Conservation (phyloP, 345 rosid genomes). For the Psidium friedrichsthalianum region DNA sequence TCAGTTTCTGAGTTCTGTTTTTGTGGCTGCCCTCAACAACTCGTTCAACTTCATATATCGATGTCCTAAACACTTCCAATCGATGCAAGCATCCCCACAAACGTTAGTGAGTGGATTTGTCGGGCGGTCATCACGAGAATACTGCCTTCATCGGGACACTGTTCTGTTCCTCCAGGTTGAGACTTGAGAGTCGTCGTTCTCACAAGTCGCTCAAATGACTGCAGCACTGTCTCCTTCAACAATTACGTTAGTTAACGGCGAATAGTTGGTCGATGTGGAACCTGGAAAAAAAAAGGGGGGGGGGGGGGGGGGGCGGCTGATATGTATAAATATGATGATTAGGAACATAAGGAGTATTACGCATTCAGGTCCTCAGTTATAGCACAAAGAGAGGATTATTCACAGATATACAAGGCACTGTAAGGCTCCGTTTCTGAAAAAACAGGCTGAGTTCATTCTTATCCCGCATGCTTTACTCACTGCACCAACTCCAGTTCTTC, state of each 20-base stretch:
- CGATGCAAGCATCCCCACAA: background rate
- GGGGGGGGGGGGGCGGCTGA: too few species aligned
- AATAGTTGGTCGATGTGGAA: too few species aligned
- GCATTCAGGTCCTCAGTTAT: background rate
- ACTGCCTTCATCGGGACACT: background rate
- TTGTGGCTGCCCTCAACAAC: background rate
- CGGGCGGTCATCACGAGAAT: background rate
- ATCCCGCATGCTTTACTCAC: background rate
- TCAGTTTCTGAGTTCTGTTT: too few species aligned
- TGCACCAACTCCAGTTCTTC: background rate
- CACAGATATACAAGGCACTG: background rate
- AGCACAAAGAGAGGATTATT: background rate
- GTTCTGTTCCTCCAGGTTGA: background rate
- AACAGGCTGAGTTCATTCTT: background rate
- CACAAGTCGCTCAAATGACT: too few species aligned
- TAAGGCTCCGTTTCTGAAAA: background rate
- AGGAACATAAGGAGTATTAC: background rate
- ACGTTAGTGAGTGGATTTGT: background rate
- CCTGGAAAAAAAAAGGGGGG: background rate
- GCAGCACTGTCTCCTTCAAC: too few species aligned
- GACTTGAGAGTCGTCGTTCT: too few species aligned
- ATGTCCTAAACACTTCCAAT: background rate
- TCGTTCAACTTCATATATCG: background rate
- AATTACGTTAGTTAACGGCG: too few species aligned
- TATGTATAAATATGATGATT: background rate